Conservation (phyloP, 768 basidiomycete genomes). For the Tulasnella sp. region DNA sequence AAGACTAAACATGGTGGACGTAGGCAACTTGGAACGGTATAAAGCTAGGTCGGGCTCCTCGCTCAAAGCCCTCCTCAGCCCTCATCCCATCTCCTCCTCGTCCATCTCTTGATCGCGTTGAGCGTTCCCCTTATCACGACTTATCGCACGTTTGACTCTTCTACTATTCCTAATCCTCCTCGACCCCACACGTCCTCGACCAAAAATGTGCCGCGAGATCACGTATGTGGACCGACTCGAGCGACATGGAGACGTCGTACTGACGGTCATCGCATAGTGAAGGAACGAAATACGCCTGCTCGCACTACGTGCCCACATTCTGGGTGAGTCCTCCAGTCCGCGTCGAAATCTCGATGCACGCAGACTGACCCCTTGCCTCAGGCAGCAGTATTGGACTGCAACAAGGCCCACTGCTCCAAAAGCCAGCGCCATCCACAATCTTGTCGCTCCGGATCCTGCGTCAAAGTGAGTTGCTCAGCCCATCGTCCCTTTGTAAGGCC, state of each 20-base stretch:
- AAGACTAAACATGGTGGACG: no score
- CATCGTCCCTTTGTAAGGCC: no score
- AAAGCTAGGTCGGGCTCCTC: not conserved
- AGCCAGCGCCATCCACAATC: slow-evolving; percentile 11
- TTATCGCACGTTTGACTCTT: no score
- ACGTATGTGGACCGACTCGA: slow-evolving; percentile 1
- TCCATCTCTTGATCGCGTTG: not conserved
- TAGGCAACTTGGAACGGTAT: no score
- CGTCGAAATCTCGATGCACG: not conserved
- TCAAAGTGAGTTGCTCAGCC: not conserved
- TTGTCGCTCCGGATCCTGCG: slow-evolving; percentile 8
- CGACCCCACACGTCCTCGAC: not conserved
- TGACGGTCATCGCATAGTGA: not conserved
- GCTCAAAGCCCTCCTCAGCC: not conserved
- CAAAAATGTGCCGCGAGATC: slow-evolving; percentile 13
- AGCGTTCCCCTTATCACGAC: not conserved
- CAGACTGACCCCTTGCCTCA: not conserved
- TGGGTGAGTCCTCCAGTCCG: not conserved
- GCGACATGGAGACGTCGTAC: not conserved
- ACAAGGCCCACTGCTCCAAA: slow-evolving; percentile 11
- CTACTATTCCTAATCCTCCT: not conserved
- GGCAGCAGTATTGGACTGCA: slow-evolving; percentile 11
- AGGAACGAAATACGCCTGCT: slow-evolving; percentile 12
- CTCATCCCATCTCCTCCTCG: not conserved
- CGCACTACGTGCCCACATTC: slow-evolving; percentile 14